These are phyloP conservation scores for Pilasporangium apinafurcum DNA, from an alignment of 352 stramenopile species.

Conservation along the genomic window DNA sequence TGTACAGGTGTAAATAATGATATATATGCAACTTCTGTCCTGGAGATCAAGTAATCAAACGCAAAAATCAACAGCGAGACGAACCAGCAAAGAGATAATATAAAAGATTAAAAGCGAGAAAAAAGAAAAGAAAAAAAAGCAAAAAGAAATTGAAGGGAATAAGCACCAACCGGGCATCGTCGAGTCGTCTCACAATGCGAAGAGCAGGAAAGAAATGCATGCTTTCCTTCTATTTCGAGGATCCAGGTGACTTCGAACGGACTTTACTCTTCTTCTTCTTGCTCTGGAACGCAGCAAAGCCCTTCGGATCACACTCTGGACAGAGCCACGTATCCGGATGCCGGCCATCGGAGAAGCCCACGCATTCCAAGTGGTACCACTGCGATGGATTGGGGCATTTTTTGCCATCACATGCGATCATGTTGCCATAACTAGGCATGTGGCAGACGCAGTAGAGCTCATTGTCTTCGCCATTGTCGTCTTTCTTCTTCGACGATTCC, in stretches of 20 bases:
- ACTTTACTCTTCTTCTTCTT: conserved; percentile 85
- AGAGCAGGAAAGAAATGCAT: no score
- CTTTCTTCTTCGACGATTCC: conserved; percentile 49
- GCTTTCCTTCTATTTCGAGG: conserved; percentile 10
- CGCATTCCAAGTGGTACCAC: conserved; percentile 86
- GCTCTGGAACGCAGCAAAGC: conserved; percentile 68
- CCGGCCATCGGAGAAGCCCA: conserved; percentile 70
- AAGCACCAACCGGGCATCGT: no score
- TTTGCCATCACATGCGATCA: conserved; percentile 87
- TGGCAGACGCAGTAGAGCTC: conserved; percentile 88
- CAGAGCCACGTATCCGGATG: conserved; percentile 85
- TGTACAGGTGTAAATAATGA: no score
- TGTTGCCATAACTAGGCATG: conserved; percentile 82
- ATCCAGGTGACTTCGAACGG: conserved; percentile 71
- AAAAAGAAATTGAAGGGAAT: background rate
- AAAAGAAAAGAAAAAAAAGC: conserved; percentile 1
- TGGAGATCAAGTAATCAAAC: no score
- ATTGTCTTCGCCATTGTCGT: conserved; percentile 73
- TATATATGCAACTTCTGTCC: no score
- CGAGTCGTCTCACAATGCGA: no score
- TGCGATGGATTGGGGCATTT: conserved; percentile 83
- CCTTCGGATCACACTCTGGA: conserved; percentile 79
- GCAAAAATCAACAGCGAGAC: background rate
- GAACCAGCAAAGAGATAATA: conserved; percentile 2
- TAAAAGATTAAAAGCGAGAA: conserved; percentile 4